Percentiles rank a stretch among this genome's conserved stretches.
These are phyloP conservation scores for Triadica sebifera DNA, from an alignment of 345 rosid genomes.

Conservation along the genomic window DNA sequence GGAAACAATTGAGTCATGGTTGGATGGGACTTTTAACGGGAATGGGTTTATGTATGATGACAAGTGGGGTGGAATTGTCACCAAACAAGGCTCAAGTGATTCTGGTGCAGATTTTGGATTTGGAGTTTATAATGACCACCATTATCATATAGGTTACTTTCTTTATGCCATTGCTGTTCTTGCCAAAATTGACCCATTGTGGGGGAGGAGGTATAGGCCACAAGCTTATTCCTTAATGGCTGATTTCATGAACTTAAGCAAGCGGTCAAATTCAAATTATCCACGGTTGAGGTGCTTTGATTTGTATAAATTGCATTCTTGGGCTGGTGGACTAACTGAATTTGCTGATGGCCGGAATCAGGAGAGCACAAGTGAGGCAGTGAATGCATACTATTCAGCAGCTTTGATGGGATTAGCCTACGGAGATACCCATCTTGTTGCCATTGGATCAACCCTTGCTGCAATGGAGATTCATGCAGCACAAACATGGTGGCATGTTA, in stretches of 20 bases:
- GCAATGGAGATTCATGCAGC: conserved; percentile 89
- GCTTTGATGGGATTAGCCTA: conserved; percentile 92
- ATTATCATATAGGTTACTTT: conserved; percentile 88
- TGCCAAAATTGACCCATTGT: conserved; percentile 69
- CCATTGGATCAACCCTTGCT: conserved; percentile 61
- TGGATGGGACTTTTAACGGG: conserved; percentile 64
- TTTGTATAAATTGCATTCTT: conserved; percentile 85
- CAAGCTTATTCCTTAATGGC: conserved; percentile 83
- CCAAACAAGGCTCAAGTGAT: conserved; percentile 62
- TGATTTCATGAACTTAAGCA: conserved; percentile 75
- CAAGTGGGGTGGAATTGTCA: conserved; percentile 85
- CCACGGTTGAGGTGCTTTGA: conserved; percentile 86
- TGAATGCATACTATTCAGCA: conserved; percentile 86
- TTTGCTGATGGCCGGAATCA: conserved; percentile 84
- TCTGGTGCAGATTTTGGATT: conserved; percentile 83
- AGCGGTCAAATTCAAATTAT: conserved; percentile 47
- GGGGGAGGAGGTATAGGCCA: conserved; percentile 82
- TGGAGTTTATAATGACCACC: conserved; percentile 75
- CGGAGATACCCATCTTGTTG: conserved; percentile 71
- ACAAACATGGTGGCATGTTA: conserved; percentile 90
- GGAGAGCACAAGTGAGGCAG: conserved; percentile 92
- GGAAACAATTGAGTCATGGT: conserved; percentile 83
- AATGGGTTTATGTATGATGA: conserved; percentile 79
- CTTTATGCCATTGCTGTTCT: conserved; percentile 85
- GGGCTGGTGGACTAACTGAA: conserved; percentile 95